Base-by-base conservation (phyloP, 495 filamentous ascomycete genomes). In the Podospora pseudopauciseta region DNA sequence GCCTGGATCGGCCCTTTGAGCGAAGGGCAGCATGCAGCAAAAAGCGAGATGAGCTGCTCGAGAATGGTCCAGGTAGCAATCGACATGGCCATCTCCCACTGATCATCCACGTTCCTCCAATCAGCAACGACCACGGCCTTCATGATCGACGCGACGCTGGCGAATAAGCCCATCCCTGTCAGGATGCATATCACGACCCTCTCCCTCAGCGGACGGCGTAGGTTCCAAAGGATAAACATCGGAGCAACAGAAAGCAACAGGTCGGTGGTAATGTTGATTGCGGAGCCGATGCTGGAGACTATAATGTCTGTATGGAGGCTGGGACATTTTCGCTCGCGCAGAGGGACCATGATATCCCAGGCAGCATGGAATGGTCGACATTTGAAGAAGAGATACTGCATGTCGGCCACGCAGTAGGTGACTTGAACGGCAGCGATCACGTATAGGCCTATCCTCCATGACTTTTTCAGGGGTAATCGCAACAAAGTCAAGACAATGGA, bases 141-240 rank as follows among this genome's bases (percentile, higher is more conserved):
- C 27, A 65, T 55, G 3, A 74, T 27, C 19, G 69, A 68, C 4
- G 68, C 63, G 11, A 62, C 32, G 23, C 67, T 70, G 6, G 72
- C 70, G 23, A 74, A 65, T 1, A 74, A 60, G 23, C 72, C 72
- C n/a, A 74, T 55, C 23, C 67, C 59, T 5, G 66, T 74, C 27
- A 74, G 64, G 63, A 63, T n/a, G 65, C 72, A 71, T 11, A 74
- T 71, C 32, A 74, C 65, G 26, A 74, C 26, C 39, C 72, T 65
- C 59, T 74, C 72, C 30, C 67, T 68, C 60, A 67, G 26, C 0
- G 72, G 72, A 6, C 67, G 67, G 13, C 61, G 72, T 49, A 74
- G 54, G 20, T 68, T 68, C 70, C 64, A 65, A 20, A 74, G 60
- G 23, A 71, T 67, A 13, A 67, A 20, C 60, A 71, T 66, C 19